A percentile compares a stretch with the other conserved stretches of the same genome.
These are phyloP conservation scores for Metarhizium robertsii DNA, from an alignment of 2,329 filamentous ascomycete species.

Conservation along the genomic window DNA sequence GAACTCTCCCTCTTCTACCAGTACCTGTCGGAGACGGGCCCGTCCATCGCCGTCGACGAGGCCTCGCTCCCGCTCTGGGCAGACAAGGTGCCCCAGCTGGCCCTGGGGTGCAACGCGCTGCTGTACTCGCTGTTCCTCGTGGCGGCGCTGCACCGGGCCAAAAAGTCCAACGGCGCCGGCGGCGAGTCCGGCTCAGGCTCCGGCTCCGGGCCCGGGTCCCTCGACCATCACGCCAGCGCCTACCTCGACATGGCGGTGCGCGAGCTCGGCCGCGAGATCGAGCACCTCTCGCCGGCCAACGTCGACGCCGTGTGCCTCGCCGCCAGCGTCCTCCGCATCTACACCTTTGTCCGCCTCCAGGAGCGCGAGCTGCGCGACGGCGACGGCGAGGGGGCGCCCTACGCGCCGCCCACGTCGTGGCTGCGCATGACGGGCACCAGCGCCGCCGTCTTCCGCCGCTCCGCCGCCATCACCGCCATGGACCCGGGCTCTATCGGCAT, in stretches of 20 bases:
- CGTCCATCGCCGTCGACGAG: constrained; percentile 8
- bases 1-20: constrained; percentile 13
- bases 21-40: constrained; percentile 10
- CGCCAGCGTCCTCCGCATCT: constrained; percentile 11
- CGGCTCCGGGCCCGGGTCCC: neutral
- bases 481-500: constrained; percentile 5
- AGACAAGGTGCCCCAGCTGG: constrained; percentile 5
- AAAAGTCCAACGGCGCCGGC: constrained; percentile 1
- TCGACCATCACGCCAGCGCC: constrained; percentile 3
- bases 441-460: constrained; percentile 9
- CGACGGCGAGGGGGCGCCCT: constrained; percentile 2
- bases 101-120: constrained; percentile 11
- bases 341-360: constrained; percentile 10
- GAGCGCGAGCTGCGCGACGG: constrained; percentile 3
- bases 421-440: constrained; percentile 12
- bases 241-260: constrained; percentile 12
- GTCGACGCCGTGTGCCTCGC: constrained; percentile 11
- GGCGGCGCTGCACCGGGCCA: constrained; percentile 10
- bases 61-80: constrained; percentile 8
- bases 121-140: constrained; percentile 12
- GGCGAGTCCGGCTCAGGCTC: too few species aligned
- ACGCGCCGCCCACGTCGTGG: constrained; percentile 13
- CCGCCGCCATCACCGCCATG: constrained; percentile 4
- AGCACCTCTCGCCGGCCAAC: constrained; percentile 7
- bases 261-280: constrained; percentile 11